Conservation (phyloP, 208 protist genomes). For the Leptomonas seymouri region DNA sequence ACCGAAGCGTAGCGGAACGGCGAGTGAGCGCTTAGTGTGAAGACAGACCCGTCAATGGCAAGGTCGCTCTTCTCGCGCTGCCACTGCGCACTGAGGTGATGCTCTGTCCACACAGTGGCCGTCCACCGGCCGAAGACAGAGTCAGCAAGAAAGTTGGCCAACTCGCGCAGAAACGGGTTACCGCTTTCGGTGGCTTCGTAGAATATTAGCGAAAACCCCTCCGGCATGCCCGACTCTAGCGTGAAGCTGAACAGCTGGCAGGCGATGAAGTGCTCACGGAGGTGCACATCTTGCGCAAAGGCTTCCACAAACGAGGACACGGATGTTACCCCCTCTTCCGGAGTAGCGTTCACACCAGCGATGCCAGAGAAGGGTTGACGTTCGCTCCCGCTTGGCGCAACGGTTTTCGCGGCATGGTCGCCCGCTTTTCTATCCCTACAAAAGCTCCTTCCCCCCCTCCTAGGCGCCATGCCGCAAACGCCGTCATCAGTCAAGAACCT, state of each 20-base stretch:
- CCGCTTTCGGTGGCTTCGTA: constrained; percentile 47
- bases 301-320: constrained; percentile 42
- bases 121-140: constrained; percentile 39
- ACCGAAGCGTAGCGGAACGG: constrained; percentile 51
- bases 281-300: constrained; percentile 23
- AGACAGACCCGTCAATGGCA: constrained; percentile 22
- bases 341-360: not conserved
- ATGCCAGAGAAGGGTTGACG: not conserved
- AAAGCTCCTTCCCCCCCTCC: not conserved
- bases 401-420: not conserved
- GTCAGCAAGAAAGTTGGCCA: constrained; percentile 50
- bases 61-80: constrained; percentile 45
- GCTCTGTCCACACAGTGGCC: constrained; percentile 53
- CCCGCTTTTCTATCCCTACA: not conserved
- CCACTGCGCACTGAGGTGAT: constrained; percentile 80
- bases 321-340: constrained; percentile 22
- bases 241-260: constrained; percentile 50
- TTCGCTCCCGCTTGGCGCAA: not conserved
- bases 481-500: not conserved
- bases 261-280: constrained; percentile 61
- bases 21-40: constrained; percentile 40
- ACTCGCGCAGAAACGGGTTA: constrained; percentile 42
- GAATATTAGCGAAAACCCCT: constrained; percentile 77
- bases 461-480: not conserved
- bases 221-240: constrained; percentile 61